Evolutionary conservation across 1,284 basidiomycete genomes (phyloP), one percentile per base, ranked within the genome.

Genomic region (Puccinia horiana): DNA sequence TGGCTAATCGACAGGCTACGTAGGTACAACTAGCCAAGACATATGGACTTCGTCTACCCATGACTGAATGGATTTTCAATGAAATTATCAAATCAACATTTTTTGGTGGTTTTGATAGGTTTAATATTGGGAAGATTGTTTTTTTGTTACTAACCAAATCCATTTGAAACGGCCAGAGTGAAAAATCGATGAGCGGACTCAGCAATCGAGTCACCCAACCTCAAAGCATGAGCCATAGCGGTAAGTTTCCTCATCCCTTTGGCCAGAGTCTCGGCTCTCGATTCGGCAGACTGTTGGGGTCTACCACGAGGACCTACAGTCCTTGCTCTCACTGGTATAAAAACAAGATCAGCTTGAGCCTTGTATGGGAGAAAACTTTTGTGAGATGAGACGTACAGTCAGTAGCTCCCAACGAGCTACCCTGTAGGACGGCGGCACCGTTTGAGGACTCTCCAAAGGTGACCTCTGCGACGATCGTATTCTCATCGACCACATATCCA

Each of bases 21-120:
- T 99, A 99, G 74, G 98, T 90, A 87, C 97, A 99, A 70, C 95
- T 93, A 0, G 96, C 96, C 40, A 96, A 92, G 82, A 98, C 94
- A 85, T 98, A 96, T 86, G 95, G 90, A 84, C 93, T 93, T 85
- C 93, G 92, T 49, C 97, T 91, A 1, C 97, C 97, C 29, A 86
- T 85, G 8, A 87, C 86, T 77, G 42, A 49, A 42, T 16, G 12
- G n/a, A 44, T 47, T n/a, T 0, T 61, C n/a, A n/a, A n/a, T 58
- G 14, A 8, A 61, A 54, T n/a, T 5, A 4, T 56, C 11, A 56
- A 5, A 56, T 56, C 26, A 26, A 26, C 54, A 56, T n/a, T n/a
- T n/a, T 56, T 6, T 12, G 3, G 6, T 87, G 85, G 49, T 85
- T 85, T 8, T 85, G 84, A 76, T 87, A 20, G 73, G 44, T n/a